Percentiles rank a stretch among this genome's conserved stretches.
phyloP scores from a whole-genome alignment of 75 land plant genomes.

The Pseudotsuga menziesii region DNA sequence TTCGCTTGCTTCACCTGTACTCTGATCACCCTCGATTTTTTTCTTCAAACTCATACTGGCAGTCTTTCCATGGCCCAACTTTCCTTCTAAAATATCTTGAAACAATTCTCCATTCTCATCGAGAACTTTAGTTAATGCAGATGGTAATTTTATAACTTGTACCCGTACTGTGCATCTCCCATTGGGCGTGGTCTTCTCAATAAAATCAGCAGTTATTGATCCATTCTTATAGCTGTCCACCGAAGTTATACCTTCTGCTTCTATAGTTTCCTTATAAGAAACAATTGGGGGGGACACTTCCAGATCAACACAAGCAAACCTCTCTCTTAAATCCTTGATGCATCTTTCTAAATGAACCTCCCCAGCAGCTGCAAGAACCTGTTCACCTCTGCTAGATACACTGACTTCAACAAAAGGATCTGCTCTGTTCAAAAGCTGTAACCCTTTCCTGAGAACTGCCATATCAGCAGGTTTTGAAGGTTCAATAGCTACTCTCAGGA shows the following conservation, averaged over 20 bases:
- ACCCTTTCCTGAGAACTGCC: conserved; percentile 69
- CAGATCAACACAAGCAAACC: conserved; percentile 80
- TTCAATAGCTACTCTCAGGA: conserved; percentile 84
- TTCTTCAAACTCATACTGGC: conserved; percentile 7
- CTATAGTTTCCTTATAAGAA: conserved; percentile 82
- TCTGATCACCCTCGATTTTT: conserved; percentile 14
- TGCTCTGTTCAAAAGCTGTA: conserved; percentile 74
- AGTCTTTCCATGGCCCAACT: conserved; percentile 17
- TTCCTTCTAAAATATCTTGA: conserved; percentile 44
- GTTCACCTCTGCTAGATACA: conserved; percentile 86
- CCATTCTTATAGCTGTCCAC: conserved; percentile 32
- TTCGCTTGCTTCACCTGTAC: conserved; percentile 7
- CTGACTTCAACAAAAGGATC: conserved; percentile 95
- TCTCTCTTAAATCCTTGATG: conserved; percentile 81
- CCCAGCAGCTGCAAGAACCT: conserved; percentile 94
- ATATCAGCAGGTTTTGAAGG: conserved; percentile 86
- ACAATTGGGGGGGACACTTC: conserved; percentile 91
- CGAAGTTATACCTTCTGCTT: conserved; percentile 35
- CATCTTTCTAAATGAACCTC: conserved; percentile 98
- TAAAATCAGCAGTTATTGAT: conserved; percentile 26
- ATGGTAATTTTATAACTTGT: conserved; percentile 61
- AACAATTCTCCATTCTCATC: conserved; percentile 64
- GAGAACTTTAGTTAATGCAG: conserved; percentile 53
- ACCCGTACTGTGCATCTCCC: conserved; percentile 80
- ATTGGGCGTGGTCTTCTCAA: conserved; percentile 76